Evolutionary conservation across 768 basidiomycete species (phyloP).

Genomic region (Artomyces pyxidatus): DNA sequence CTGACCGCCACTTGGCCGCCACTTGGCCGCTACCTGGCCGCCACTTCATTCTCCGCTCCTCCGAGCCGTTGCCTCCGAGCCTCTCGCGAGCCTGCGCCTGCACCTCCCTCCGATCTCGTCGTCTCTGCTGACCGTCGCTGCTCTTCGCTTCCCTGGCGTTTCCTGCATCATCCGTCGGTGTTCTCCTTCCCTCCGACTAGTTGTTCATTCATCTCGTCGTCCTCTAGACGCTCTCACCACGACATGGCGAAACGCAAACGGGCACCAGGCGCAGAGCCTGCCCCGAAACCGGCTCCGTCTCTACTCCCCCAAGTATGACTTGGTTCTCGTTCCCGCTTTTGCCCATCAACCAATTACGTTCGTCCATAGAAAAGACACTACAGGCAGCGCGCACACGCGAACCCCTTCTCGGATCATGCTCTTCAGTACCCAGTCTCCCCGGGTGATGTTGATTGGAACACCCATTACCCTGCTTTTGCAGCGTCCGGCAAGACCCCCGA

Average conservation of each 20-base stretch:
- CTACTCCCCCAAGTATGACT: slow-evolving; percentile 28
- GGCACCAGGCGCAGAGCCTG: slow-evolving; percentile 2
- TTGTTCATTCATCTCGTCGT: slow-evolving; percentile 2
- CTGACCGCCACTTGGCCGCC: background rate
- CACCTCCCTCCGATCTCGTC: too few relatives aligned
- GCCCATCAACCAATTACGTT: background rate
- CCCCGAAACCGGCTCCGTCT: slow-evolving; percentile 13
- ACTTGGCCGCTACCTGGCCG: background rate
- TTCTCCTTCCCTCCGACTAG: slow-evolving; percentile 5
- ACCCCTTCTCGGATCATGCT: slow-evolving; percentile 82
- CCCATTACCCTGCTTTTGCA: slow-evolving; percentile 71
- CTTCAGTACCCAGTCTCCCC: slow-evolving; percentile 84
- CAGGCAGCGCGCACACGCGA: slow-evolving; percentile 76
- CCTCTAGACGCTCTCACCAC: background rate
- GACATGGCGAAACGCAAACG: slow-evolving; percentile 26
- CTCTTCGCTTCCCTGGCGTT: too few relatives aligned
- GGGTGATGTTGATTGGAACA: slow-evolving; percentile 66
- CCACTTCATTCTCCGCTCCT: background rate
- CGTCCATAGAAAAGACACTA: slow-evolving; percentile 68
- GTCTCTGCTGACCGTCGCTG: too few relatives aligned
- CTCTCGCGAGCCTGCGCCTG: too few relatives aligned
- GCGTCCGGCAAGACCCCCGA: slow-evolving; percentile 62
- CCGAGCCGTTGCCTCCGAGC: background rate
- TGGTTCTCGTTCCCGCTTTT: too few relatives aligned
- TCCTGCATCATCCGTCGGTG: too few relatives aligned